Evolutionary conservation across 2,329 filamentous ascomycete genomes (phyloP).

Genomic region (Furcasterigmium sp.): DNA sequence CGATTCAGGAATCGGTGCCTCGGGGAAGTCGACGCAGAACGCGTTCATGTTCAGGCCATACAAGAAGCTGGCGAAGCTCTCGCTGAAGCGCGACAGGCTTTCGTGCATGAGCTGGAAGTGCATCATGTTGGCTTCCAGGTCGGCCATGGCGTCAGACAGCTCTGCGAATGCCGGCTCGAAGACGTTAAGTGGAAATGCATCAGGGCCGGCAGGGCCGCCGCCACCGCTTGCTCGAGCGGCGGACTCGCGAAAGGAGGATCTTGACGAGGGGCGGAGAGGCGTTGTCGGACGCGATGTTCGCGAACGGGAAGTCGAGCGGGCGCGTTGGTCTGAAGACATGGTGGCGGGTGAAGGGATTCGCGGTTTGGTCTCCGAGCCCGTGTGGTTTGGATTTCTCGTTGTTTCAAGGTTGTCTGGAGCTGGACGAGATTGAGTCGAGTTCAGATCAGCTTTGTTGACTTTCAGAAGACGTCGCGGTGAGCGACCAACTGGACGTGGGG

Average conservation of each 20-base stretch:
- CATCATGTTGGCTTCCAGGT: conserved; percentile 96
- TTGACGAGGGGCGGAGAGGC: conserved; percentile 82
- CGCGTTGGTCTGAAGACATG: not conserved
- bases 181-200: conserved; percentile 66
- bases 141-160: conserved; percentile 87
- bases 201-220: conserved; percentile 28
- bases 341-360: no score
- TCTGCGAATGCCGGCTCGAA: conserved; percentile 92
- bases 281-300: conserved; percentile 78
- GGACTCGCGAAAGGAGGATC: conserved; percentile 80
- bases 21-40: conserved; percentile 95
- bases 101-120: conserved; percentile 97
- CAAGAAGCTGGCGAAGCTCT: conserved; percentile 91
- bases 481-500: no score
- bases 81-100: conserved; percentile 85
- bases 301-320: conserved; percentile 54
- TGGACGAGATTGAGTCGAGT: no score
- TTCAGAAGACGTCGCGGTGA: no score
- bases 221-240: conserved; percentile 48
- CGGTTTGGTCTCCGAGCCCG: no score
- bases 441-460: no score
- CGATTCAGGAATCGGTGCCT: conserved; percentile 82
- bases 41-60: conserved; percentile 99
- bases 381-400: no score
- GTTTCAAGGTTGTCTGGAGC: no score